Conservation (phyloP, 768 basidiomycete species). For the Mycena metata region DNA sequence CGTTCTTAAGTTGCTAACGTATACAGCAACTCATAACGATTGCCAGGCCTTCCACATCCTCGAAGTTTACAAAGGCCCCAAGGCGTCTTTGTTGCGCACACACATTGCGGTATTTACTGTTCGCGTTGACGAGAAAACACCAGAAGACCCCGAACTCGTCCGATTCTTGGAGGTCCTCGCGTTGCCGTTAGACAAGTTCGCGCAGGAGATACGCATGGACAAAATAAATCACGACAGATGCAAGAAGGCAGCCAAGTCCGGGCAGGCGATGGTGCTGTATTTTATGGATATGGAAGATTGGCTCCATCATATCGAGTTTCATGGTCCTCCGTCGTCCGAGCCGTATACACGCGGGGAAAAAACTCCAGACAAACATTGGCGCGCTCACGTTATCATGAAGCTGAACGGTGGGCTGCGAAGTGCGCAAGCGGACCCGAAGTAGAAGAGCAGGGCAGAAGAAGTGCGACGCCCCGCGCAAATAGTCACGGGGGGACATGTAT, state of each 20-base stretch:
- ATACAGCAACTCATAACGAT: background rate
- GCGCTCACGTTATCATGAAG: background rate
- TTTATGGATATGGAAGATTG: conserved; percentile 2
- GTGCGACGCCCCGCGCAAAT: too few species aligned
- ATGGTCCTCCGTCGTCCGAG: background rate
- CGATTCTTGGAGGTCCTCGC: background rate
- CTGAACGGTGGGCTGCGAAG: conserved; percentile 4
- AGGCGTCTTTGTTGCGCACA: conserved; percentile 1
- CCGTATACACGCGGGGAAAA: conserved; percentile 4
- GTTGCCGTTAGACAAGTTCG: background rate
- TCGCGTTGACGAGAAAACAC: background rate
- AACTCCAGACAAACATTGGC: conserved; percentile 7
- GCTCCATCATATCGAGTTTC: conserved; percentile 6
- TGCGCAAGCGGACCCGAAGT: background rate
- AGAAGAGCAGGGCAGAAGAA: too few species aligned
- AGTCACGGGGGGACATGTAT: too few species aligned
- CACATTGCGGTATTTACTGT: conserved; percentile 11
- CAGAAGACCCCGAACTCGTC: conserved; percentile 13
- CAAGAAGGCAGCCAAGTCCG: background rate
- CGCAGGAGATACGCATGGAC: background rate
- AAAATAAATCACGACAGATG: background rate
- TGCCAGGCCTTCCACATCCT: conserved; percentile 10
- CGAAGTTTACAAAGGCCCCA: background rate
- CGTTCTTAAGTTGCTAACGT: background rate
- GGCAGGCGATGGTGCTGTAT: conserved; percentile 8